Percentiles rank a stretch among this genome's conserved stretches.
Evolutionary conservation across 2,329 filamentous ascomycete genomes (phyloP).

Genomic region (Calonectria hawksworthii): DNA sequence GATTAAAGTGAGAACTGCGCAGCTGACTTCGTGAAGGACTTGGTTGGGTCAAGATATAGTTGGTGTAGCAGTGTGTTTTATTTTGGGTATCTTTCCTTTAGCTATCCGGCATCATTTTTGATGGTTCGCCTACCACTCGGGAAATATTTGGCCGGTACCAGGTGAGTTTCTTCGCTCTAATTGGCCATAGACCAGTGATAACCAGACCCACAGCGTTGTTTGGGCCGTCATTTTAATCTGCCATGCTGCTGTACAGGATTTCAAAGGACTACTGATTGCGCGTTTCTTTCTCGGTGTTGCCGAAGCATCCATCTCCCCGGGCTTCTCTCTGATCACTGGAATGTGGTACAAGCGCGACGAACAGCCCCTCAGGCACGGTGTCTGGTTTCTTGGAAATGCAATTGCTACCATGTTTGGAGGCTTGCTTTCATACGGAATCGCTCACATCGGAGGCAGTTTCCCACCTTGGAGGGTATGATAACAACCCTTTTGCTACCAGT

Average conservation of each 20-base stretch:
- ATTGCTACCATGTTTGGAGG: conserved; percentile 41
- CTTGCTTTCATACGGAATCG: conserved; percentile 38
- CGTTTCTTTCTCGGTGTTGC: conserved; percentile 41
- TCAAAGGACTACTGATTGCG: conserved; percentile 31
- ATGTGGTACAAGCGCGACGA: conserved; percentile 44
- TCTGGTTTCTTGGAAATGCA: conserved; percentile 41
- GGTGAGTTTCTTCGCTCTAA: neutral
- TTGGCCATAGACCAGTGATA: neutral
- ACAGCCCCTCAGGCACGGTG: conserved; percentile 40
- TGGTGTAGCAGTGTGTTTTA: conserved; percentile 42
- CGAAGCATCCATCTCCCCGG: conserved; percentile 42
- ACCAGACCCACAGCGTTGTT: conserved; percentile 10
- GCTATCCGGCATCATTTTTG: conserved; percentile 40
- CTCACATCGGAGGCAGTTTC: conserved; percentile 33
- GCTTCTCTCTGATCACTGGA: conserved; percentile 39
- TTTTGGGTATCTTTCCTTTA: conserved; percentile 42
- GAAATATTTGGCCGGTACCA: conserved; percentile 34
- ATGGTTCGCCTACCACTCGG: conserved; percentile 40
- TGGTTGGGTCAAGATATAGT: conserved; percentile 35
- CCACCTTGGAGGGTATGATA: conserved; percentile 35
- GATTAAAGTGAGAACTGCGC: no score
- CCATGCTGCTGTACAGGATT: conserved; percentile 37
- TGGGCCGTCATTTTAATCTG: conserved; percentile 38
- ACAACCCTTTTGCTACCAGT: fast-evolving
- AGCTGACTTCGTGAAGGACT: conserved; percentile 23